These are phyloP conservation scores for Gnetum montanum DNA, from an alignment of 75 land plant species.

Conservation along the genomic window DNA sequence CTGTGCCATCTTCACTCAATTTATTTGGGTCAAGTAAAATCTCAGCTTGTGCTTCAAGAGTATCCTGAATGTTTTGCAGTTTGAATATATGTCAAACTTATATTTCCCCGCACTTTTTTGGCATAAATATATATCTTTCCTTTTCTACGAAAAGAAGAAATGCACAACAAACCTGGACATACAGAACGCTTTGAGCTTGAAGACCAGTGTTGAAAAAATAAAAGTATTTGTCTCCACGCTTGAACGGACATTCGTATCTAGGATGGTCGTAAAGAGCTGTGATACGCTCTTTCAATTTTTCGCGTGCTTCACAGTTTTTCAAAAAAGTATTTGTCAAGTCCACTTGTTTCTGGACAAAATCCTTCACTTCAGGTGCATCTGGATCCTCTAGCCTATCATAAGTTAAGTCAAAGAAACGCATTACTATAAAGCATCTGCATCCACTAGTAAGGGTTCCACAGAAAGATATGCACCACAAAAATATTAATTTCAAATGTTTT, in stretches of 20 bases:
- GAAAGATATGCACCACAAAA: no score
- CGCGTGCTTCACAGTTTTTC: slow-evolving; percentile 47
- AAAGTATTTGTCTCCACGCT: slow-evolving; percentile 74
- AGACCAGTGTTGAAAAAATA: slow-evolving; percentile 82
- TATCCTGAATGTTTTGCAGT: slow-evolving; percentile 39
- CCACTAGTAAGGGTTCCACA: no score
- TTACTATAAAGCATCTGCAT: no score
- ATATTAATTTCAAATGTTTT: no score
- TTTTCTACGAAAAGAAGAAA: background rate
- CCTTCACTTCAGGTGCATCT: slow-evolving; percentile 67
- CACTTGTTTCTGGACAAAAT: slow-evolving; percentile 75
- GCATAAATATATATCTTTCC: no score
- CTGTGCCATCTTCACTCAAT: slow-evolving; percentile 90
- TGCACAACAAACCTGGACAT: slow-evolving; percentile 59
- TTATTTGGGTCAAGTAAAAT: slow-evolving; percentile 24
- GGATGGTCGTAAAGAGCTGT: slow-evolving; percentile 71
- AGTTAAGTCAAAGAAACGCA: no score
- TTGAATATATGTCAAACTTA: no score
- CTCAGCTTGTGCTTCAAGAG: slow-evolving; percentile 55
- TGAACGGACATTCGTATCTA: slow-evolving; percentile 55
- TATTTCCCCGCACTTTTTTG: no score
- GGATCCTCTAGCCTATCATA: slow-evolving; percentile 98
- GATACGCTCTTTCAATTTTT: slow-evolving; percentile 44
- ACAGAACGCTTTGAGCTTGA: slow-evolving; percentile 85
- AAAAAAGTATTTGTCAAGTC: slow-evolving; percentile 53